These are phyloP conservation scores for Rhodotorula taiwanensis DNA, from an alignment of 768 basidiomycete genomes.

Conservation along the genomic window DNA sequence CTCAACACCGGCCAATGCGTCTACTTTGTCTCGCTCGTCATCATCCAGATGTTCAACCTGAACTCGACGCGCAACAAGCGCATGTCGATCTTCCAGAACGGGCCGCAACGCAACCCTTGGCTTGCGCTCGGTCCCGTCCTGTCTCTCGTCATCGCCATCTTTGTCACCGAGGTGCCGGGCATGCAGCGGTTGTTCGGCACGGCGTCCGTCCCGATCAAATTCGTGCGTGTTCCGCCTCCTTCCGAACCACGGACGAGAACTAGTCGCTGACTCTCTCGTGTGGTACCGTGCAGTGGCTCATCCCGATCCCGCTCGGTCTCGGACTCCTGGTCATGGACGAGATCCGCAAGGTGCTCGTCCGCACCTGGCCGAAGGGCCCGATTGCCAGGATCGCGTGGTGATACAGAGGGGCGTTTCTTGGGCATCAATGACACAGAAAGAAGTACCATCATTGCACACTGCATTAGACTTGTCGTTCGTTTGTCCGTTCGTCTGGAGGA, in stretches of 20 bases:
- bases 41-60: conserved; percentile 61
- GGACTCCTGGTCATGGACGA: conserved; percentile 44
- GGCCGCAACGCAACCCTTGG: conserved; percentile 44
- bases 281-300: conserved; percentile 51
- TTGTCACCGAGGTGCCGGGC: neutral
- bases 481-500: no score
- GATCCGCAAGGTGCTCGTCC: conserved; percentile 42
- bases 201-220: no score
- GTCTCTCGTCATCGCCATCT: neutral
- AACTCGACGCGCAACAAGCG: conserved; percentile 55
- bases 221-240: no score
- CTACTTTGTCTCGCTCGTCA: conserved; percentile 51
- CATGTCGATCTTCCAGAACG: conserved; percentile 55
- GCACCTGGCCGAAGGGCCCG: conserved; percentile 42
- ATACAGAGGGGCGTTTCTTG: no score
- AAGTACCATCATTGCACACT: no score
- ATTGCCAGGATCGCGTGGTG: conserved; percentile 46
- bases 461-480: no score
- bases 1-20: conserved; percentile 53
- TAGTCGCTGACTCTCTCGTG: conserved; percentile 53
- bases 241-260: conserved; percentile 46
- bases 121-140: conserved; percentile 49
- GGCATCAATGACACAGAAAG: no score
- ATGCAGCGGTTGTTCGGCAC: no score
- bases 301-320: conserved; percentile 51